phyloP scores from a whole-genome alignment of 345 rosid species.

The Euphorbia peplus region DNA sequence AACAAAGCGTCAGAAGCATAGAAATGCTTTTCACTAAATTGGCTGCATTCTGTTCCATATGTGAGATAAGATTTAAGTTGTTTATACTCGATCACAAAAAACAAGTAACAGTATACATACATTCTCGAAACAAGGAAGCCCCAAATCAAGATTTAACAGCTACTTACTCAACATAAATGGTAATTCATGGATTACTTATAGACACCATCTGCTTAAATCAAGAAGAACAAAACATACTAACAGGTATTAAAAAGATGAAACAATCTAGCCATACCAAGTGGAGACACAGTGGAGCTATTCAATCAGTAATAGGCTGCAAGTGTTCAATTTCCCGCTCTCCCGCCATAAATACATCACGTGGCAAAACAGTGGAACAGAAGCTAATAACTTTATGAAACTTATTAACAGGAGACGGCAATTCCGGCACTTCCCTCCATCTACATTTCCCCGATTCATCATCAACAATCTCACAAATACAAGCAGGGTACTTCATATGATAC shows the following conservation, averaged over 20 bases:
- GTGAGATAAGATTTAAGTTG: too few relatives aligned
- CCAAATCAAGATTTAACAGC: background rate
- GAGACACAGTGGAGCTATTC: background rate
- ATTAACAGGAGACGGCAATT: slow-evolving; percentile 67
- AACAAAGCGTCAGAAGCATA: too few relatives aligned
- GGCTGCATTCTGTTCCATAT: too few relatives aligned
- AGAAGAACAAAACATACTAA: background rate
- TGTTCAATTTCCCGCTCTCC: slow-evolving; percentile 30
- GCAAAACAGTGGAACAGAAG: slow-evolving; percentile 63
- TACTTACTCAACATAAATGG: background rate
- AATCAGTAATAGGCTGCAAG: slow-evolving; percentile 9
- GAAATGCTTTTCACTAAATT: too few relatives aligned
- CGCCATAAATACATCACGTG: slow-evolving; percentile 34
- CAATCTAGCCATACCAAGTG: slow-evolving; percentile 6
- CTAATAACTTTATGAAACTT: slow-evolving; percentile 81
- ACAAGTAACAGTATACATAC: too few relatives aligned
- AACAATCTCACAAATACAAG: slow-evolving; percentile 70
- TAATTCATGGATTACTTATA: background rate
- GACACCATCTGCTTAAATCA: background rate
- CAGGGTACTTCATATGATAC: slow-evolving; percentile 75
- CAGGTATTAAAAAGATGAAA: background rate
- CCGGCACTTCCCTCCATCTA: slow-evolving; percentile 75
- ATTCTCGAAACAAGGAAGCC: background rate
- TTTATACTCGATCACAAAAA: too few relatives aligned
- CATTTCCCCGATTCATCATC: slow-evolving; percentile 34